Conservation (phyloP, 257 asterid species). For the Mentha longifolia region DNA sequence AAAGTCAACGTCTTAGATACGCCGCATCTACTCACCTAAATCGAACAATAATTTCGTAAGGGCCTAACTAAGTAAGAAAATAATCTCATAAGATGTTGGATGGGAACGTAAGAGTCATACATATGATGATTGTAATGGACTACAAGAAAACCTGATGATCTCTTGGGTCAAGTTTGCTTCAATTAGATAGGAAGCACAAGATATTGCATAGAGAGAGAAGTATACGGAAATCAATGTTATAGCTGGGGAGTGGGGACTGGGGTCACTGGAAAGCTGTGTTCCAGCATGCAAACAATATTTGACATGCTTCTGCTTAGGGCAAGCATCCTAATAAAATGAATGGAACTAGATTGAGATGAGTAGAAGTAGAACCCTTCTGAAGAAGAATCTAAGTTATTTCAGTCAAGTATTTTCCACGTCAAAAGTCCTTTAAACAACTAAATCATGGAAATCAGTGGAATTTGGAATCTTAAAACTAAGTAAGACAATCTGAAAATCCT, state of each 20-base stretch:
- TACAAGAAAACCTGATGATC: slow-evolving; percentile 8
- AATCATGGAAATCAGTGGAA: slow-evolving; percentile 19
- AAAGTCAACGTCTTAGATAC: neutral
- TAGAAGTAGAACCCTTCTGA: neutral
- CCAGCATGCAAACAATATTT: neutral
- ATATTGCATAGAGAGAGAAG: slow-evolving; percentile 7
- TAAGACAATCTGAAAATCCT: neutral
- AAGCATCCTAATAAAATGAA: neutral
- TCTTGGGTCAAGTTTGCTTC: slow-evolving; percentile 2
- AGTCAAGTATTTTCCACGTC: neutral
- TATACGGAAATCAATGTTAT: neutral
- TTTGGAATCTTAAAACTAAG: neutral
- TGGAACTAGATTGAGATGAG: neutral
- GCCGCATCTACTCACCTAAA: neutral
- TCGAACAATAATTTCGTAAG: neutral
- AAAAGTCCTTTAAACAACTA: slow-evolving; percentile 2
- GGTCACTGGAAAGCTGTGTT: neutral
- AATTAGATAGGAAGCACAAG: neutral
- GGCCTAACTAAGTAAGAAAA: slow-evolving; percentile 39
- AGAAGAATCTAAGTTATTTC: neutral
- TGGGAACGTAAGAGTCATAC: slow-evolving; percentile 10
- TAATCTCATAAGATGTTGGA: slow-evolving; percentile 9
- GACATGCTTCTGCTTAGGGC: slow-evolving; percentile 19
- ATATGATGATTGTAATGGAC: slow-evolving; percentile 4
- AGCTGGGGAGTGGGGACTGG: neutral